Percentiles rank a stretch among this genome's conserved stretches.
These are phyloP conservation scores for Amylocystis lapponica DNA, from an alignment of 768 basidiomycete genomes.

Conservation along the genomic window DNA sequence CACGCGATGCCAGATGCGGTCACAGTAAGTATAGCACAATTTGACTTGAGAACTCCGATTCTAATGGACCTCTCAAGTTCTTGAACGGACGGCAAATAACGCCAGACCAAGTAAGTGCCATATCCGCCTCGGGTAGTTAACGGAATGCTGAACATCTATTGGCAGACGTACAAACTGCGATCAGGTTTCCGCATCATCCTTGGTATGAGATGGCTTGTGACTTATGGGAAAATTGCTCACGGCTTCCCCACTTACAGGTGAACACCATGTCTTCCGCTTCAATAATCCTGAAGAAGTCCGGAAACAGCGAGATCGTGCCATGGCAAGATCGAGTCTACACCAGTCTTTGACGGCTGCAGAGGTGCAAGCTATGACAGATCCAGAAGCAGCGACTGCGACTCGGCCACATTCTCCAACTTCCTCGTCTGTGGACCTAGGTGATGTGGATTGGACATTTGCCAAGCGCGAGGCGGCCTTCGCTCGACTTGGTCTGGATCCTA, in stretches of 20 bases:
- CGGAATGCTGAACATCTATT: background rate
- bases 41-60: background rate
- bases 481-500: conserved; percentile 79
- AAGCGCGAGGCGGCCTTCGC: conserved; percentile 91
- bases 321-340: conserved; percentile 64
- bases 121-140: background rate
- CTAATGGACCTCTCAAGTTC: conserved; percentile 46
- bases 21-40: conserved; percentile 49
- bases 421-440: conserved; percentile 57
- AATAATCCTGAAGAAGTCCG: conserved; percentile 95
- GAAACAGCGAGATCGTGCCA: conserved; percentile 80
- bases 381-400: conserved; percentile 42
- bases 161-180: conserved; percentile 72
- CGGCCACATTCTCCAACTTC: conserved; percentile 77
- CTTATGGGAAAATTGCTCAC: background rate
- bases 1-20: conserved; percentile 75
- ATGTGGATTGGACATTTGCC: conserved; percentile 97
- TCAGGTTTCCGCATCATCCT: conserved; percentile 97
- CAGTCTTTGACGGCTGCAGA: conserved; percentile 63
- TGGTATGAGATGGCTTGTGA: conserved; percentile 41
- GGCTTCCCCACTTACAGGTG: conserved; percentile 43
- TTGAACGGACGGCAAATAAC: conserved; percentile 88
- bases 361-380: conserved; percentile 54
- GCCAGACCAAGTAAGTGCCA: conserved; percentile 58
- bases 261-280: conserved; percentile 96